Base-by-base conservation (phyloP, 345 rosid genomes). In the Ceriops decandra region DNA sequence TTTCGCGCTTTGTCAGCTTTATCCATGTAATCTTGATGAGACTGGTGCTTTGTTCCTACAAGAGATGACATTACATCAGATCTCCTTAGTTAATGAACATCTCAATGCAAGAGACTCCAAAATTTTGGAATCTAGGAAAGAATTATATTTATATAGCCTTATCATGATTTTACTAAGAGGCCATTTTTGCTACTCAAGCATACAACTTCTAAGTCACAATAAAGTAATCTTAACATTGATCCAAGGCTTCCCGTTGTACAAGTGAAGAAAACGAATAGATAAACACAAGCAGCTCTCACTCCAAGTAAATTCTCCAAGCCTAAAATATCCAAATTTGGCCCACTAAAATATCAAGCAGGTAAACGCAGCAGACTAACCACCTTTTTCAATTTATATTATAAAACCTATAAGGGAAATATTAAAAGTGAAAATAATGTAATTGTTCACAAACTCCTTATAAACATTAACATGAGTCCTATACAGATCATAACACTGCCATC, bases 21-120 rank as follows among this genome's bases (percentile, higher is more conserved):
- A 62, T 95, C 99, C 95, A 95, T 7, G 84, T 95, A 95, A 79
- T 95, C 99, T 88, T 95, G 99, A 72, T 91, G 96, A 0, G 97
- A 91, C 49, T 70, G 85, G 66, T 95, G 99, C 89, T 87, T 88
- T 35, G 97, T 22, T 51, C 95, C 98, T 95, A 64, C 63, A 70
- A 62, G 28, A 42, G 52, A 62, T 71, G 32, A 71, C 17, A 54
- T 75, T 19, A 22, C 10, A 63, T 73, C 62, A 52, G 38, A n/a
- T 33, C 59, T 49, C 61, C 42, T 38, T 63, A 36, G n/a, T 33
- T 17, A 35, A 57, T 26, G 13, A 24, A 16, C 22, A 1, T 11
- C 5, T 17, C 11, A 17, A 5, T 21, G 51, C 35, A 64, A 27
- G 19, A 38, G 20, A 46, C 19, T 32, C 51, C 7, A 9, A 32